Base-by-base conservation (phyloP, 1,139 yeast species). In the Blastobotrys raffinosifermentans region DNA sequence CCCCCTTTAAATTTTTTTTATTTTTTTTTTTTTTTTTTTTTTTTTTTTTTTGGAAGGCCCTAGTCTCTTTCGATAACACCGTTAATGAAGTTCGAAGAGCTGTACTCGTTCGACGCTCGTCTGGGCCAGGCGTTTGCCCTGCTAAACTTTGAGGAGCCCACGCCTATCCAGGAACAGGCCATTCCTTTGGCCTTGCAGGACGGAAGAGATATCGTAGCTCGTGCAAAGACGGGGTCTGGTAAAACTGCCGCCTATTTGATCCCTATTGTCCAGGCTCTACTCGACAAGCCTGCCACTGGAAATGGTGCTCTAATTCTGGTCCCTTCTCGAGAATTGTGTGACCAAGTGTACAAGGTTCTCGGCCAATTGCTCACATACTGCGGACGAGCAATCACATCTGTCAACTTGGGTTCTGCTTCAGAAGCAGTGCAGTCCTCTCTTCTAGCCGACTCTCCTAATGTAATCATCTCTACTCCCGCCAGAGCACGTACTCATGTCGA, bases 161-260 rank as follows among this genome's bases (percentile, higher is more conserved):
- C 97, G 1, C 70, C 85, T 42, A 82, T 91, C 38, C 98, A 91
- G 64, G 76, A 93, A 5, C 80, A 79, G 59, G 86, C 95, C n/a
- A 85, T 91, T 43, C 96, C 95, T 21, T 66, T 91, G 39, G 96
- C 97, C 1, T 63, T 91, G 38, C 84, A 85, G 49, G 93, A 84
- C 49, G 81, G 80, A 53, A 76, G 87, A 61, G 95, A 86, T 57
- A 80, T 86, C 47, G 80, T 86, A 26, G 94, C 94, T 20, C 76
- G 83, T 53, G 94, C 96, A 13, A 76, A 83, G 26, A 86, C 96
- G 1, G 96, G 96, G 5, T 81, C 94, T 2, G 96, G 96, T 48
- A 86, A 86, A 58, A 86, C 96, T 0, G 82, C 82, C 16, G 94
- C 95, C 1, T 86, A 85, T 56, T 61, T 78, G 46, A 71, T 86